phyloP scores from a whole-genome alignment of 345 rosid genomes.

The Mercurialis annua region DNA sequence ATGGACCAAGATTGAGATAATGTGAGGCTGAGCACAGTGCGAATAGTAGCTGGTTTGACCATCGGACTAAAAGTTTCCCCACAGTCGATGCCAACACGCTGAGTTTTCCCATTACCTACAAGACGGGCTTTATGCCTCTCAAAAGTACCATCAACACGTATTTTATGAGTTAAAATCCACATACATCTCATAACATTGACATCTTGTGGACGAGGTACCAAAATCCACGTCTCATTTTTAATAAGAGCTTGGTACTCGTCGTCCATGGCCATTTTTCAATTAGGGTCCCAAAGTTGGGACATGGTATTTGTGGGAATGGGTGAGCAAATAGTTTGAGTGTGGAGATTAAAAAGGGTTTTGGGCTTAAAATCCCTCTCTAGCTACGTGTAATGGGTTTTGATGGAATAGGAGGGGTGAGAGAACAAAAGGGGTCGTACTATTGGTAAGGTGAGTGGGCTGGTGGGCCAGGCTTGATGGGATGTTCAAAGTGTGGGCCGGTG shows the following conservation, averaged over 20 bases:
- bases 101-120: neutral
- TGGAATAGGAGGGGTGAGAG: neutral
- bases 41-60: neutral
- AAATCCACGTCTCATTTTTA: neutral
- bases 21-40: neutral
- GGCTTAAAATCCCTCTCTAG: neutral
- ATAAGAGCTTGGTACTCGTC: neutral
- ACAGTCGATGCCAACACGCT: neutral
- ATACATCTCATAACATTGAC: too few species aligned
- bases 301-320: neutral
- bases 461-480: too few species aligned
- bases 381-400: neutral
- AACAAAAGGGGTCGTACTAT: neutral
- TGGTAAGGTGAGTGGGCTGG: neutral
- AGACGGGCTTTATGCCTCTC: too few species aligned
- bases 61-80: neutral
- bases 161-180: neutral
- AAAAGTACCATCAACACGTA: neutral
- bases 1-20: neutral
- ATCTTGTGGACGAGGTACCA: neutral
- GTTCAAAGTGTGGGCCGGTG: too few species aligned
- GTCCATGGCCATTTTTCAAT: neutral
- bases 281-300: neutral
- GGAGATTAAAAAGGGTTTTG: too few species aligned
- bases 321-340: neutral